Percentiles rank a stretch among this genome's conserved stretches.
Evolutionary conservation across 208 protist species (phyloP).

Genomic region (Acanthamoeba triangularis): DNA sequence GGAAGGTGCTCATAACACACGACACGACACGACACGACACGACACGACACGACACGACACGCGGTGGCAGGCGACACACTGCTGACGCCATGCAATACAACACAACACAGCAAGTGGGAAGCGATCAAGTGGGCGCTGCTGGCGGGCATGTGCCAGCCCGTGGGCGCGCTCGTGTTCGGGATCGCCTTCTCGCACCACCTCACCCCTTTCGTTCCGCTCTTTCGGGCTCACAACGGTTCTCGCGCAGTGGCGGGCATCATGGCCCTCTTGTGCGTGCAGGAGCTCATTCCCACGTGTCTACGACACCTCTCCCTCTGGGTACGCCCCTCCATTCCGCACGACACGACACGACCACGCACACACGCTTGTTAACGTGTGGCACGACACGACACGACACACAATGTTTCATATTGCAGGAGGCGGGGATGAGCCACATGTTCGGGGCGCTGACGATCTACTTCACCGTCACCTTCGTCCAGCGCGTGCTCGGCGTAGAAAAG

Average conservation of each 20-base stretch:
- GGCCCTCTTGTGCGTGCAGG: constrained; percentile 80
- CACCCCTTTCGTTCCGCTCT: constrained; percentile 67
- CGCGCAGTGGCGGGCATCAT: constrained; percentile 84
- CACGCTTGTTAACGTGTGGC: too few species aligned
- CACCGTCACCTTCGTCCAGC: constrained; percentile 4
- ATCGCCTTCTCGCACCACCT: constrained; percentile 76
- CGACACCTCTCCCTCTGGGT: constrained; percentile 79
- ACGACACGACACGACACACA: too few species aligned
- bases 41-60: too few species aligned
- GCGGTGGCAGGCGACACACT: too few species aligned
- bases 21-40: background rate
- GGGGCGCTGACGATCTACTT: constrained; percentile 8
- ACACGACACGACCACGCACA: too few species aligned
- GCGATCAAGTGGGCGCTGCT: too few species aligned
- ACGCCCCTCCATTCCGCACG: background rate
- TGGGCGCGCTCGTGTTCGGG: constrained; percentile 82
- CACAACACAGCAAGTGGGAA: too few species aligned
- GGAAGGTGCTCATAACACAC: constrained; percentile 13
- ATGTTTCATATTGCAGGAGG: too few species aligned
- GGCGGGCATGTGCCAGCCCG: too few species aligned
- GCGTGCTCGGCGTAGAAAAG: constrained; percentile 13
- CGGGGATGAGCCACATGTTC: constrained; percentile 5
- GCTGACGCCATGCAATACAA: too few species aligned
- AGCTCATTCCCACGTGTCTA: constrained; percentile 78
- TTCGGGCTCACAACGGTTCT: background rate